Evolutionary conservation across 345 rosid genomes (phyloP).

Genomic region (Salix arbutifolia): DNA sequence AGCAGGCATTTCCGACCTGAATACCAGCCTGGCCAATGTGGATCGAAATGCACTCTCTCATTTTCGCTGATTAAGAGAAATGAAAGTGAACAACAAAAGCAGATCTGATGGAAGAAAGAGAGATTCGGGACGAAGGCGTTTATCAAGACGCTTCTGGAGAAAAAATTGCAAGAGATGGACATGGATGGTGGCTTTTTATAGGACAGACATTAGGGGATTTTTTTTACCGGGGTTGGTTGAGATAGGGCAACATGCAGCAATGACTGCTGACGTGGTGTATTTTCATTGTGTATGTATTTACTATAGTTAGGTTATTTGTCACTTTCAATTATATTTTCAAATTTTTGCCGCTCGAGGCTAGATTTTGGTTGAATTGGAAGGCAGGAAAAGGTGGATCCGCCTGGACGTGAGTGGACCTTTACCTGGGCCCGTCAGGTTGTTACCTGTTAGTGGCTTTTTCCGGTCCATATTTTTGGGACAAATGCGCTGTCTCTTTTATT

Average conservation of each 20-base stretch:
- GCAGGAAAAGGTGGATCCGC: not conserved
- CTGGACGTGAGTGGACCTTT: not conserved
- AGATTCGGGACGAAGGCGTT: conserved; percentile 11
- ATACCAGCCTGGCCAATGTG: conserved; percentile 32
- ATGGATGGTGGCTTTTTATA: not conserved
- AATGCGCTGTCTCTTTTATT: not conserved
- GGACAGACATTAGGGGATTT: not conserved
- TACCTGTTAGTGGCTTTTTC: not conserved
- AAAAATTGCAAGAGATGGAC: not conserved
- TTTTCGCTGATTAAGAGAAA: not conserved
- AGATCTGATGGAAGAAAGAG: not conserved
- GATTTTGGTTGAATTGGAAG: not conserved
- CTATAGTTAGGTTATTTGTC: not conserved
- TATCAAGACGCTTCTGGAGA: conserved; percentile 21
- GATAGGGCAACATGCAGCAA: not conserved
- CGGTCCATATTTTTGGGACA: too few relatives aligned
- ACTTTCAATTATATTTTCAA: conserved; percentile 11
- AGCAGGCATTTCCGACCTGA: conserved; percentile 31
- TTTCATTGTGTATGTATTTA: not conserved
- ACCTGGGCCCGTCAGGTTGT: conserved; percentile 1
- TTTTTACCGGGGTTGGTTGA: conserved; percentile 10
- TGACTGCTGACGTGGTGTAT: not conserved
- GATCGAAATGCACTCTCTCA: conserved; percentile 33
- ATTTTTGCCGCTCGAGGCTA: conserved; percentile 24
- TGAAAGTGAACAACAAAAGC: not conserved